A percentile compares a stretch with the other conserved stretches of the same genome.
Evolutionary conservation across 192 early-diverging fungal species (phyloP).

Genomic region (Coemansia furcata): DNA sequence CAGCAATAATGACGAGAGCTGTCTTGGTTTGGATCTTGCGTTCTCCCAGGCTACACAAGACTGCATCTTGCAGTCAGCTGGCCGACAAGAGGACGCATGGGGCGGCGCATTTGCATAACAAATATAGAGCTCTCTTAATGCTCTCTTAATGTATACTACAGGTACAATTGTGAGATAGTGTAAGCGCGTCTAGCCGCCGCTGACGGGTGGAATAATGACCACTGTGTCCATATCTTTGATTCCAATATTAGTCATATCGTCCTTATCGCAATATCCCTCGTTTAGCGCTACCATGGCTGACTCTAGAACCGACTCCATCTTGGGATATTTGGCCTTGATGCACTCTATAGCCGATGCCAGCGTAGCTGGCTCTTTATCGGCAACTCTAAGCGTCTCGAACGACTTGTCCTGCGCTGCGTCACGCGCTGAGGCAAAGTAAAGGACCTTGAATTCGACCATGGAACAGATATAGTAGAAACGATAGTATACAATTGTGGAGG

Average conservation of each 20-base stretch:
- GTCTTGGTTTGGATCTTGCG: not conserved
- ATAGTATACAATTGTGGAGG: not conserved
- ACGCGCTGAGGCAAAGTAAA: conserved; percentile 49
- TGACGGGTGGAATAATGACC: conserved; percentile 42
- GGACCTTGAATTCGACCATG: conserved; percentile 15
- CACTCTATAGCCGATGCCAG: conserved; percentile 6
- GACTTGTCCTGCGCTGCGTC: conserved; percentile 19
- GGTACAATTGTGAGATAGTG: not conserved
- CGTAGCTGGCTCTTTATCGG: not conserved
- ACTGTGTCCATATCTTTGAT: conserved; percentile 34
- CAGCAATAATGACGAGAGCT: not conserved
- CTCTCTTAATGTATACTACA: not conserved
- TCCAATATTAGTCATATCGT: not conserved
- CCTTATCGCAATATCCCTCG: conserved; percentile 17
- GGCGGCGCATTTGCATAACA: not conserved
- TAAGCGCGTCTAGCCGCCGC: conserved; percentile 28
- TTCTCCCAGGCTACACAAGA: not conserved
- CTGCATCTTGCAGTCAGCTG: not conserved
- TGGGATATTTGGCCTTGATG: conserved; percentile 6
- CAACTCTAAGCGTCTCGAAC: conserved; percentile 8
- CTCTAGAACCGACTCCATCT: conserved; percentile 7
- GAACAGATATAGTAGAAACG: too few relatives aligned
- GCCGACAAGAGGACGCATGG: conserved; percentile 4
- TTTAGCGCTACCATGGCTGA: conserved; percentile 34
- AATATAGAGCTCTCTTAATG: not conserved